Base-by-base conservation (phyloP, 306 rosid species). In the Rubus parviflorus region DNA sequence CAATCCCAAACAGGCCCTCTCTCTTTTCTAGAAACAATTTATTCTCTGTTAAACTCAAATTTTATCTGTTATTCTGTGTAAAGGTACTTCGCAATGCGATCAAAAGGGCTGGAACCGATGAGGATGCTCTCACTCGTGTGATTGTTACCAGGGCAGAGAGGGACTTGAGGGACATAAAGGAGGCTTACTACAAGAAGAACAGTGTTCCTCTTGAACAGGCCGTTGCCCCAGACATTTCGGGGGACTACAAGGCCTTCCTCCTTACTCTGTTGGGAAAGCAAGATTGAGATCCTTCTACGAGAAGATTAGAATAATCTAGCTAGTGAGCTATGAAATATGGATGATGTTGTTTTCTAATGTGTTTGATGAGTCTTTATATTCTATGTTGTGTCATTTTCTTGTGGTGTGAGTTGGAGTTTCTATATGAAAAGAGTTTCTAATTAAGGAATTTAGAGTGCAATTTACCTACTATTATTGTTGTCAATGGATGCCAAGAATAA, bases 61-160 rank as follows among this genome's bases (percentile, higher is more conserved):
- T 35, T 48, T 25, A 25, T 17, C 7, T 65, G 6, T 16, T 20
- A 40, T 17, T 51, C 41, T 6, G 1, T 42, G 72, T 38, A 10
- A 45, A 88, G 96, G 85, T 88, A 20, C 51, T 91, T 63, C 85
- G 98, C 16, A 82, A 91, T 25, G 89, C 89, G 1, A 71, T 93
- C 38, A 90, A 88, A 25, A 84, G 63, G 75, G 0, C 73, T 4
- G 98, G 96, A 57, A 87, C 89, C 0, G 94, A 91, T 56, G 97
- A 93, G 76, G 97, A 91, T 56, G 90, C 85, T 11, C 62, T 93
- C n/a, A 93, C 92, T 0, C 89, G 97, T 1, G 96, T 88, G 86
- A 72, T 93, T 3, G 97, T 93, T 65, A 83, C 89, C 3, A 76
- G 97, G 75, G 98, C 98, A 17, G 97, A 94, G 88, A 94, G 78